Evolutionary conservation across 2,329 filamentous ascomycete genomes (phyloP), one percentile per base, ranked within the genome.

Genomic region (Fusarium paranaense): DNA sequence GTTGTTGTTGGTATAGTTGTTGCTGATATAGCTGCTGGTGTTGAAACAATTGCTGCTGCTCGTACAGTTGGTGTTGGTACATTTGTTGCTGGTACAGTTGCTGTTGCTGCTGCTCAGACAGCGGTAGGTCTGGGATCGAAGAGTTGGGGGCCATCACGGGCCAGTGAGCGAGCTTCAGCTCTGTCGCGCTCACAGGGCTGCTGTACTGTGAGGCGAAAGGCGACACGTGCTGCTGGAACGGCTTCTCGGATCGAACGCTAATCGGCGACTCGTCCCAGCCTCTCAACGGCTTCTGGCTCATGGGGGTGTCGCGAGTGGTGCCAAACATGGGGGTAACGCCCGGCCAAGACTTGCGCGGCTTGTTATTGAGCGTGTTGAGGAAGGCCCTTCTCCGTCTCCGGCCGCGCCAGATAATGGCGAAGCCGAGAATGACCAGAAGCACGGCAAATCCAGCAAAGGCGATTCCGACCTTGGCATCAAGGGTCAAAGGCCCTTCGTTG

Each of bases 171-270:
- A 74, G 70, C 35, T 72, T 75, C 2, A 74, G 78, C 38, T 86
- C 86, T 1, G 80, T 81, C 0, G 82, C 86, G 62, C 84, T 88
- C 68, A 89, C 84, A 1, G 90, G 90, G 75, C 89, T 91, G 79
- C 84, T 89, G 81, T 87, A 91, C 68, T 90, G 88, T 45, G 89
- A 90, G 22, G 84, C 85, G 77, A 91, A 92, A 0, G 90, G 90
- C 5, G 89, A 90, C 72, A 90, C 86, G 80, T 91, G 90, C 8
- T 83, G 85, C 1, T 83, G 81, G 71, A 83, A 85, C 0, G 76
- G 69, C 68, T 81, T 81, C 54, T 86, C 84, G 2, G 83, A 83
- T 50, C 78, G 79, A 3, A 82, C 83, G 54, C 85, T 88, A 66
- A 86, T 73, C 0, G 85, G 90, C 30, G 86, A 90, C 71, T 89